Evolutionary conservation across 352 stramenopile genomes (phyloP), one percentile per base, ranked within the genome.

Genomic region (Phytophthora multivora): DNA sequence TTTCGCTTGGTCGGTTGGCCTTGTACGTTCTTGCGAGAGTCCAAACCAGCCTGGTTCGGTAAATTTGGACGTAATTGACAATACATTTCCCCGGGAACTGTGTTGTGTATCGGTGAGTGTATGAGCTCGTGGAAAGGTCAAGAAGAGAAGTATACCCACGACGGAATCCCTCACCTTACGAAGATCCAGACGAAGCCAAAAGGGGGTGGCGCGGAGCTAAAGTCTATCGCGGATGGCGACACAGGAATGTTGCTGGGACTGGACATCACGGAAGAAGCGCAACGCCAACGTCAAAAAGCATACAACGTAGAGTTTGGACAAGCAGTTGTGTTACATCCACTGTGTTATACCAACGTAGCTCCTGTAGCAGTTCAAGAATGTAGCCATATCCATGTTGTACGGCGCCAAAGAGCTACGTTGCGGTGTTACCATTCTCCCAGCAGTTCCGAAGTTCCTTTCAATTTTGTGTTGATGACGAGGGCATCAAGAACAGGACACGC

Each of bases 81-180:
- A n/a, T n/a, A n/a, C 16, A 41, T 59, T 10, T 51, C 30, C 19
- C 40, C 40, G 5, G 51, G 39, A 9, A 39, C 23, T 10, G 50
- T 59, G 21, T 48, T 60, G 23, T 61, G 52, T n/a, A 16, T 61
- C 1, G 42, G 53, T 10, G 31, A 61, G 16, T 48, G 31, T 6
- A 61, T 61, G 42, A 21, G 4, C 9, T 35, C 53, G n/a, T 53
- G 41, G 31, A 11, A 62, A 39, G 42, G 54, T 16, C 28, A 13
- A 31, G 23, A 62, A 28, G 13, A 8, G 4, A 54, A 62, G 10
- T 55, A 41, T 15, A 33, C 19, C 12, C 53, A 61, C 4, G 53
- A 61, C 31, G 42, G n/a, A 5, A 52, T 61, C 15, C 53, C 41
- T 10, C 53, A 53, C 31, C 31, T 47, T n/a, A 53, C 42, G 11